Base-by-base conservation (phyloP, 208 protist genomes). In the Phytomonas francai region DNA sequence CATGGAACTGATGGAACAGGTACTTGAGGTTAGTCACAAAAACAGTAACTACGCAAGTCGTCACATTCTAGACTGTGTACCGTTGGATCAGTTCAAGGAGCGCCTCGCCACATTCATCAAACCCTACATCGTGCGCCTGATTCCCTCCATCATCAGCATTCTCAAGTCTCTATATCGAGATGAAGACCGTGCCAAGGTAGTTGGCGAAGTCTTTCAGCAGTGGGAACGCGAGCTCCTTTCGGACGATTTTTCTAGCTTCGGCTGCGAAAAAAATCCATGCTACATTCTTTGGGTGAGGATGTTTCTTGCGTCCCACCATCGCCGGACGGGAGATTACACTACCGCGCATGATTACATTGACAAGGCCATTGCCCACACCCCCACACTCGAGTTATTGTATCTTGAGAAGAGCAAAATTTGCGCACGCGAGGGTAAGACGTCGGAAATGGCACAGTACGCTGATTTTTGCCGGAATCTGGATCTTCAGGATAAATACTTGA, bases 401-500 rank as follows among this genome's bases (percentile, higher is more conserved):
- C 57, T 96, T 14, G 72, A 90, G 70, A 97, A 98, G 74, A 93
- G 87, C 3, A 87, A 88, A 68, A 88, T 98, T 62, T 81, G 84
- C 58, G 83, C 83, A 59, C 74, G 79, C 3, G 78, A 82, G 62
- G 92, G 95, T 67, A 88, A 97, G 68, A 67, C 94, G 8, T 27
- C 76, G 28, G 79, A 81, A 64, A 97, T 97, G n/a, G 85, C 86
- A 2, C 56, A 85, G 68, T 65, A 65, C 25, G 85, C 93, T 22
- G 91, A 98, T 69, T 65, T 74, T 11, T 97, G 97, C 28, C 85
- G 97, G 28, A 56, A 77, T 63, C 74, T 99, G 16, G 98, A 99
- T 83, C 76, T 97, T n/a, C 93, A 97, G 51, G 97, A 99, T 79
- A 92, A 98, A 71, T 98, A 94, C 78, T 68, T 98, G 29, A 98